Conservation (phyloP, 257 asterid genomes). For the Solanum gandarillasii region DNA sequence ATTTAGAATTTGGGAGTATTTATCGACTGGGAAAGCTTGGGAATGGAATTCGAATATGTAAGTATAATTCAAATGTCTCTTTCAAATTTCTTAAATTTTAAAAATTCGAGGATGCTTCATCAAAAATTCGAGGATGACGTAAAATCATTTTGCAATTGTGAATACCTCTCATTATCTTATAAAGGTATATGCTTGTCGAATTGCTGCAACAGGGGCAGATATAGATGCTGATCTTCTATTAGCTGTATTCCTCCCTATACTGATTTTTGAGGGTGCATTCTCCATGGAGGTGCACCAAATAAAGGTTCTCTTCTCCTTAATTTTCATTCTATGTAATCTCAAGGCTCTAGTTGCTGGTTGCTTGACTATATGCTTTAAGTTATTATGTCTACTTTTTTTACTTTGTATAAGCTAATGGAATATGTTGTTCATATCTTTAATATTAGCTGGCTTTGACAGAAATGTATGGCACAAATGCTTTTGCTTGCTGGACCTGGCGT, state of each 20-base stretch:
- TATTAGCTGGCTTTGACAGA: background rate
- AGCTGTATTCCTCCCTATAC: slow-evolving; percentile 7
- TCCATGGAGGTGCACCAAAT: slow-evolving; percentile 11
- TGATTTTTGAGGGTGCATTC: slow-evolving; percentile 8
- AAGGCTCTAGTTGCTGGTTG: background rate
- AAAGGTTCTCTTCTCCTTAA: background rate
- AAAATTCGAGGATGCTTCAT: too few relatives aligned
- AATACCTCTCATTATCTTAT: background rate
- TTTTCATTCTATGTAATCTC: background rate
- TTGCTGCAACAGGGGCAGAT: slow-evolving; percentile 4
- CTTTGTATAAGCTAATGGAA: background rate
- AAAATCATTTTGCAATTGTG: background rate
- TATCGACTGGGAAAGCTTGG: slow-evolving; percentile 2
- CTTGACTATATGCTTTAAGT: background rate
- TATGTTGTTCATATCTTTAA: background rate
- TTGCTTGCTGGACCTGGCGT: slow-evolving; percentile 13
- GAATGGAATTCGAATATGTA: slow-evolving; percentile 3
- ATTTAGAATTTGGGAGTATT: slow-evolving; percentile 3
- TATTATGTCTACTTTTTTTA: background rate
- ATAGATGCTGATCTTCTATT: slow-evolving; percentile 6
- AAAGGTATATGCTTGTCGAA: background rate
- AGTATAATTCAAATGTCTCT: background rate
- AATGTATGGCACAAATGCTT: slow-evolving; percentile 6
- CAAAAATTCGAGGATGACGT: background rate
- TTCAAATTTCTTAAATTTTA: background rate